Evolutionary conservation across 1,284 basidiomycete species (phyloP), one percentile per base, ranked within the genome.

Genomic region (Meira miltonrushii): DNA sequence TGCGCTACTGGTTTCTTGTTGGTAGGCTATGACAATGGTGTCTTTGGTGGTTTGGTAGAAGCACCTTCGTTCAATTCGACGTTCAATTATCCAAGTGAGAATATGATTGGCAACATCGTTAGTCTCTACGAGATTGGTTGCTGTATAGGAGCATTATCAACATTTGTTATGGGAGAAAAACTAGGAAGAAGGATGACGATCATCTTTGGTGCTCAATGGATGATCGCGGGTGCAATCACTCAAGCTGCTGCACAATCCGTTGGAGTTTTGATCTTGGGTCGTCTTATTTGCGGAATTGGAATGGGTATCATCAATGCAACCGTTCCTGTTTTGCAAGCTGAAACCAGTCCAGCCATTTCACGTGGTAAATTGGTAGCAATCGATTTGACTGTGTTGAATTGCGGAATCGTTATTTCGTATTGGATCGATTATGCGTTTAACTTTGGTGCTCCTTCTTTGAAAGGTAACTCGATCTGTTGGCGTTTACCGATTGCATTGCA

Each of bases 71-170:
- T 68, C 56, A 61, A 62, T 53, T 47, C 57, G 54, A 59, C 65
- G 17, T 68, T 68, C 57, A 54, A 65, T 61, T 59, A 67, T 52
- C 64, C 64, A 2, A 60, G 62, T 37, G 59, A 63, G 39, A 56
- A 56, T 59, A 63, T 60, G 1, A 60, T 68, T 54, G 66, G 66
- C 17, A 68, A 68, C 59, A 68, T 68, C 38, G 66, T 68, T 25
- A 44, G 43, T 25, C 43, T 44, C 8, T 44, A 44, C 43, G 43
- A 44, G 9, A 52, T 55, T 33, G 54, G 54, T 28, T 55, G 54
- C 19, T 55, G 41, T 46, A 10, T 47, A 8, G 54, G 54, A n/a
- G 54, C 54, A 23, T 25, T 55, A 17, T 48, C 54, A 15, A 49
- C 54, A 17, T 55, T 55, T 47, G 17, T 23, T 46, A 55, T 41